Evolutionary conservation across 257 asterid species (phyloP).

Genomic region (Rhazya stricta): DNA sequence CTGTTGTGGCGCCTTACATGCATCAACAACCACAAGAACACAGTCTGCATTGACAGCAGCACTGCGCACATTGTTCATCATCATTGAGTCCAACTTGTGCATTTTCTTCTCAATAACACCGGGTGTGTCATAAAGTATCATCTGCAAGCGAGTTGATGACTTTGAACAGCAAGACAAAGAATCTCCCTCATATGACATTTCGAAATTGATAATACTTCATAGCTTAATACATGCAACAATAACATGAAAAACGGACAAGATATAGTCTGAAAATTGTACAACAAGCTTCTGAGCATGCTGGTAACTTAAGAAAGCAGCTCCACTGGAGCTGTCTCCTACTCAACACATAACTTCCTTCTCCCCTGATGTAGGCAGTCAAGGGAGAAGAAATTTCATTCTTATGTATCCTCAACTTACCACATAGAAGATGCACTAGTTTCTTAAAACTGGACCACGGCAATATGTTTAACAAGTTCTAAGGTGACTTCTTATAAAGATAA

Average conservation of each 20-base stretch:
- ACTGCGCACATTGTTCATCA: slow-evolving; percentile 93
- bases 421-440: background rate
- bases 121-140: slow-evolving; percentile 96
- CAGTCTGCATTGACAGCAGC: slow-evolving; percentile 92
- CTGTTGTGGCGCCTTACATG: slow-evolving; percentile 73
- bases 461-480: background rate
- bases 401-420: background rate
- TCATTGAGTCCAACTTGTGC: slow-evolving; percentile 93
- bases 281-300: background rate
- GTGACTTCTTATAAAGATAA: too few species aligned
- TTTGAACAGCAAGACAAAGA: background rate
- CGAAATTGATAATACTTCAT: background rate
- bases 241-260: background rate
- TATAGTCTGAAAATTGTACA: background rate
- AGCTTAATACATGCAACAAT: too few species aligned
- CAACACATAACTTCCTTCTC: background rate
- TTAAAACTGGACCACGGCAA: background rate
- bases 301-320: background rate
- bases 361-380: background rate
- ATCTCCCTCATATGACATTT: background rate
- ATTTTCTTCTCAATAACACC: slow-evolving; percentile 96
- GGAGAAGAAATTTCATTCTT: too few species aligned
- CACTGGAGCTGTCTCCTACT: background rate
- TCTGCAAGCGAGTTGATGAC: slow-evolving; percentile 40
- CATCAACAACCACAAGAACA: slow-evolving; percentile 85